These are phyloP conservation scores for Penicillium brevicompactum DNA, from an alignment of 2,329 filamentous ascomycete genomes.

Conservation along the genomic window DNA sequence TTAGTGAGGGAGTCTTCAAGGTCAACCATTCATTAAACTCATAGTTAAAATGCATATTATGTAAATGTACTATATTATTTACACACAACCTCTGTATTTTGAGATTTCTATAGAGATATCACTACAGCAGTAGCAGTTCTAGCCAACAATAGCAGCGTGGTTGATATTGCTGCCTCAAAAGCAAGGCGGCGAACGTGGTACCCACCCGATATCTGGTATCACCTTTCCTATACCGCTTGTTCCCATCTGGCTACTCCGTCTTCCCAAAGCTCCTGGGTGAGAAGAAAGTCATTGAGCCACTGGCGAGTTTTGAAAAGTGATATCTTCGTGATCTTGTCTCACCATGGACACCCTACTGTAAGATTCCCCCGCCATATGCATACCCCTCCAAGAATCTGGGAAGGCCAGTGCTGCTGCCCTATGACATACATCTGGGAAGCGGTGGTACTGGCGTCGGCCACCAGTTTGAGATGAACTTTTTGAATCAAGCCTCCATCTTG, in stretches of 20 bases:
- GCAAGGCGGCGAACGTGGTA: neutral
- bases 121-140: too few species aligned
- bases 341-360: slow-evolving; percentile 54
- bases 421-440: neutral
- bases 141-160: too few species aligned
- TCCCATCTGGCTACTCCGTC: slow-evolving; percentile 1
- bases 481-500: neutral
- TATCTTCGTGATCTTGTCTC: neutral
- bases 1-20: too few species aligned
- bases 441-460: neutral
- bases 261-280: neutral
- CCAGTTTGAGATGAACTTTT: neutral
- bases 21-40: too few species aligned
- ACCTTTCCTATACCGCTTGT: slow-evolving; percentile 19
- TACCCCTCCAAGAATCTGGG: neutral
- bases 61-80: neutral
- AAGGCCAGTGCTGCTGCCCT: neutral
- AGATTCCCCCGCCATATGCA: slow-evolving; percentile 20
- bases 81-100: too few species aligned
- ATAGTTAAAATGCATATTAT: too few species aligned
- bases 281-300: neutral
- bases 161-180: neutral
- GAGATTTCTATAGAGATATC: too few species aligned
- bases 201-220: slow-evolving; percentile 12
- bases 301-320: neutral